Evolutionary conservation across 352 stramenopile genomes (phyloP), one percentile per base, ranked within the genome.

Genomic region (Globisporangium middletonii): DNA sequence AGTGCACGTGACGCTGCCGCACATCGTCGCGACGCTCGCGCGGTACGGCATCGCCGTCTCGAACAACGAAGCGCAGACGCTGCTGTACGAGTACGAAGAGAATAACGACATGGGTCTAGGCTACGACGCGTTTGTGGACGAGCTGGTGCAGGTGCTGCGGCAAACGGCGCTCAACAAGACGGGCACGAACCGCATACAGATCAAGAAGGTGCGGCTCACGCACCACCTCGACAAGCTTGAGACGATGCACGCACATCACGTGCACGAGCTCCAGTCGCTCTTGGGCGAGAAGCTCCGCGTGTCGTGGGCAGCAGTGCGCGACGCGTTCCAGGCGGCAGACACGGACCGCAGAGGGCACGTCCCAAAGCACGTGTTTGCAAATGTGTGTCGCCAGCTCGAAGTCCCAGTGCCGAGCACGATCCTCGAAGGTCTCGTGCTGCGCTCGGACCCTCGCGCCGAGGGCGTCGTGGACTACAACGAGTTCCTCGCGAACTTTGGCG

Each of bases 51-150:
- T 91, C 50, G 38, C 66, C 7, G 58, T 87, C 28, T 73, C 77
- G 3, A 73, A 60, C 4, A 73, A 83, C 45, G 78, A 88, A 28
- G 81, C 77, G 19, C 77, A 84, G 59, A 69, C 68, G 42, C 64
- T 91, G 38, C 64, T 79, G 3, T 75, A 86, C 51, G 81, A 91
- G 52, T 91, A 83, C 61, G 81, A 91, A 28, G 81, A 91, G 67
- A 91, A 83, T 67, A 91, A 88, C 66, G 81, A 91, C 56, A 62
- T 57, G 28, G 63, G 59, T 15, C 58, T 89, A 13, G 55, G 55
- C 28, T 91, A 91, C 70, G 69, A 69, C 47, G 60, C 63, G 7
- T 91, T 91, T 44, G 75, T 91, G 28, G 69, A 83, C 45, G 73
- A 88, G 19, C 56, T 91, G 30, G 75, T 75, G 49, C 69, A 77